Base-by-base conservation (phyloP, 1,284 basidiomycete genomes). In the Apiotrichum gamsii region DNA sequence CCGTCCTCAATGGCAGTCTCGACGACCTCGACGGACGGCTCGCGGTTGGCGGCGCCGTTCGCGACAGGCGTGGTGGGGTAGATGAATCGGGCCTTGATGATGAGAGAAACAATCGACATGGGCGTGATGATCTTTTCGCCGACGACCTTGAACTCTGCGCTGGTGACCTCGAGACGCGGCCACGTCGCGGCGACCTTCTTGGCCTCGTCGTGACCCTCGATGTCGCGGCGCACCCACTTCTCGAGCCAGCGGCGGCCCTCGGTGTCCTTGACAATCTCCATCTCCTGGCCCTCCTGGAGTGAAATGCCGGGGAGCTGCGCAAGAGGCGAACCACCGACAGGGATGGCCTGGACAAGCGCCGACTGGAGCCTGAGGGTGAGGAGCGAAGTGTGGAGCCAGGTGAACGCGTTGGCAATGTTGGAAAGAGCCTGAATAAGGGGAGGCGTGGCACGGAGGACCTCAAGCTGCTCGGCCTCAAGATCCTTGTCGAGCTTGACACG, bases 51-150 rank as follows among this genome's bases (percentile, higher is more conserved):
- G 10, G 39, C 52, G 25, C 25, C 25, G 37, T 54, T 54, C 15
- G 24, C 9, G n/a, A 19, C 15, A n/a, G 28, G 19, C 6, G 42
- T 34, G 15, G 29, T 51, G 18, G 68, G 61, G 48, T 64, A 62
- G 21, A 60, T 52, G 44, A 64, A 70, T 48, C 68, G 58, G 21
- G 51, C 49, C 70, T 94, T 93, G 69, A 93, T 80, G 19, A 88
- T 78, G 46, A 97, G 81, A 61, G 85, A 84, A 25, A 96, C 88
- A 57, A 97, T 87, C 0, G 94, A 84, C 3, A 86, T 85, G 0
- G 94, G 90, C 0, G 87, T 87, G 25, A 97, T 83, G 36, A 86
- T 73, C 31, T 84, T 83, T 70, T 98, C 95, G 44, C 88, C 95
- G 45, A 89, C 85, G 47, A 97, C 93, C 77, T 87, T 89, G 78